Base-by-base conservation (phyloP, 2,329 filamentous ascomycete genomes). In the Neonectria neomacrospora region DNA sequence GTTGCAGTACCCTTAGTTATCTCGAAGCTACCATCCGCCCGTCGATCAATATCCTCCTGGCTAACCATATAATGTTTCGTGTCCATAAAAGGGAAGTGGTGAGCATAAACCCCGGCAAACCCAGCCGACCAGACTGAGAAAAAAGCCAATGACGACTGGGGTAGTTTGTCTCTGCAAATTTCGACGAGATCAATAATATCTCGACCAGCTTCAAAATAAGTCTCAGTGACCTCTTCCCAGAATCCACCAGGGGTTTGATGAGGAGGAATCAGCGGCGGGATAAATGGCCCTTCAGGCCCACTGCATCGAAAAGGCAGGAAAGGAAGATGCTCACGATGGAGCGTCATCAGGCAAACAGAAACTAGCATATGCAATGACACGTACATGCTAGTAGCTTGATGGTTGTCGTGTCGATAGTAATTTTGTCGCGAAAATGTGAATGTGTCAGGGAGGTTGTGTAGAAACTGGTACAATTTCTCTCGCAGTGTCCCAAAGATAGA, bases 61-160 rank as follows among this genome's bases (percentile, higher is more conserved):
- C 53, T 58, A 11, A 44, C 39, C 56, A 67, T 61, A 14, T 56
- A 44, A 34, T 56, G 77, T 11, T 85, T 78, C 1, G 80, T 80
- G 68, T 93, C 90, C 88, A 93, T 91, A 61, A 86, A 84, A 0
- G 88, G 88, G 60, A 92, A 93, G 71, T 89, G 86, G 47, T 83
- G 81, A 11, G 86, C 87, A 73, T 92, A 93, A 2, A 91, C 81
- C 34, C 88, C 88, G 16, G 87, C 82, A 69, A 91, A 90, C 0
- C 86, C 85, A 1, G 90, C 88, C 11, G 85, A 86, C 81, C 89
- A 93, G 41, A 90, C 82, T 2, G 89, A 86, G 71, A 91, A 92
- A 3, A 87, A 83, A 3, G 90, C 84, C 34, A 91, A 83, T 0
- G 90, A 88, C 1, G 90, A 92, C 75, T 92, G 86, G 1, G 89